Evolutionary conservation across 352 stramenopile genomes (phyloP), one percentile per base, ranked within the genome.

Genomic region (Thalassiosira delicatula): DNA sequence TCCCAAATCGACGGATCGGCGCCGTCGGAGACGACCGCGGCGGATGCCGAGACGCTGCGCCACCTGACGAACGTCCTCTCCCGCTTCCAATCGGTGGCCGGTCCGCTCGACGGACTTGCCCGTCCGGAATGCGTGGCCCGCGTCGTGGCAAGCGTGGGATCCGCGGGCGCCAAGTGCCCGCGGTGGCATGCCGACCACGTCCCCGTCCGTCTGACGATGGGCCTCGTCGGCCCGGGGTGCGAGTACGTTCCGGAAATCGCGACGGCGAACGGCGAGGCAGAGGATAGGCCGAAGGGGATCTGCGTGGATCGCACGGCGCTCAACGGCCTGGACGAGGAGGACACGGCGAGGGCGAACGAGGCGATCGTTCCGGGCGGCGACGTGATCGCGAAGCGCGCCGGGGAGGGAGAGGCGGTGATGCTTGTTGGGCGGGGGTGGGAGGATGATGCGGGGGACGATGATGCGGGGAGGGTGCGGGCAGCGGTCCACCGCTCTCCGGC

Each of bases 131-230:
- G 86, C 51, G 83, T 85, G 65, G 86, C 79, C 49, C 65, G 87
- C 32, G 73, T 92, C 25, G 84, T 92, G 14, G 78, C 84, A 14
- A 84, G 75, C 0, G 25, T 83, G 27, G 86, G 88, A 51, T 25
- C 35, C 3, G 60, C 70, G 14, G 84, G 84, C 7, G 83, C 74
- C 3, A 92, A 92, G 73, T 93, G 89, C 66, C 89, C 89, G 21
- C 30, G 82, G 80, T 93, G 84, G 81, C 89, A 92, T 77, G 59
- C 85, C 0, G 89, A 93, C 84, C 83, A 93, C 72, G 89, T 93
- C 0, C 87, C 83, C 25, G 67, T 92, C 53, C 77, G 89, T 57
- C 86, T 87, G 61, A 84, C 92, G 49, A 86, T 91, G 84, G 77
- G 66, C 56, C 71, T 93, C n/a, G n/a, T 88, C 23, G 89, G 89